A percentile compares a stretch with the other conserved stretches of the same genome.
These are phyloP conservation scores for Teratosphaeria viscida DNA, from an alignment of 2,329 filamentous ascomycete genomes.

Conservation along the genomic window DNA sequence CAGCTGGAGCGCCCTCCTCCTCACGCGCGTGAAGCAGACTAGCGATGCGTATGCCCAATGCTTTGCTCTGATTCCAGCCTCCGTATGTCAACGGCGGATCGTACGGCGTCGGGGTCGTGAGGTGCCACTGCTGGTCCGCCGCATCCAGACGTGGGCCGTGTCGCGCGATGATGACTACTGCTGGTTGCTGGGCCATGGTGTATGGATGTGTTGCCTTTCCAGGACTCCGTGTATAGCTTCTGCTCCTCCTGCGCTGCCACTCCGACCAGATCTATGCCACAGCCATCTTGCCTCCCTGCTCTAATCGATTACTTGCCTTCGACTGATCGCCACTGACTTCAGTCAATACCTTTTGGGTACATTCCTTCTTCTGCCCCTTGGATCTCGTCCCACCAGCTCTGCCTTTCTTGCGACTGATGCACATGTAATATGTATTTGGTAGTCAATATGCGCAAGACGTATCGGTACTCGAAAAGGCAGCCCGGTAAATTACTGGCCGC, in stretches of 20 bases:
- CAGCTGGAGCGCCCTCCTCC: slow-evolving; percentile 25
- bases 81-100: slow-evolving; percentile 91
- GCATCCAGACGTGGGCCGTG: slow-evolving; percentile 91
- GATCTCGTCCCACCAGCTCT: too few species aligned
- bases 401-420: too few species aligned
- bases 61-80: slow-evolving; percentile 79
- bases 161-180: slow-evolving; percentile 47
- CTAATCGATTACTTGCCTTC: background rate
- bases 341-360: too few species aligned
- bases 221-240: background rate
- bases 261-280: background rate
- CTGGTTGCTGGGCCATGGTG: slow-evolving; percentile 35
- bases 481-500: background rate
- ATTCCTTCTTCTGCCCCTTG: too few species aligned
- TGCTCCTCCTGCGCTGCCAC: background rate
- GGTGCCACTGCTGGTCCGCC: slow-evolving; percentile 89
- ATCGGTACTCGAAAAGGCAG: background rate
- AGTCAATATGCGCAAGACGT: too few species aligned
- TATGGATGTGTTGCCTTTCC: background rate
- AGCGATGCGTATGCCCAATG: slow-evolving; percentile 74
- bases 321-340: too few species aligned
- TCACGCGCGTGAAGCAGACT: slow-evolving; percentile 50
- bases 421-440: too few species aligned
- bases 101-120: slow-evolving; percentile 86
- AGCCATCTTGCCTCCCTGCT: background rate